Evolutionary conservation across 371 early-diverging fungal species (phyloP).

Genomic region (Syncephalastrum racemosum): DNA sequence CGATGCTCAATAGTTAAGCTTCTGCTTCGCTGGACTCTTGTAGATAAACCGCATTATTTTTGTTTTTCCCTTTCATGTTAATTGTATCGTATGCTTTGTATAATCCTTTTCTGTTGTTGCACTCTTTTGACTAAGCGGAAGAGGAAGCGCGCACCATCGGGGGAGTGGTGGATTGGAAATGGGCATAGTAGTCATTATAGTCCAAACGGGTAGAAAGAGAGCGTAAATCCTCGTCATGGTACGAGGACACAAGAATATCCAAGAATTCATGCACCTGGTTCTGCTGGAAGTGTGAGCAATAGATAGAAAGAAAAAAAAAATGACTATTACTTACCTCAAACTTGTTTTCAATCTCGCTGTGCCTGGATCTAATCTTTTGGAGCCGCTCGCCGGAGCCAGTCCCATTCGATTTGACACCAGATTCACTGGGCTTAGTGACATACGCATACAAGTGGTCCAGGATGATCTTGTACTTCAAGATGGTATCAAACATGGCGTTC

Average conservation of each 20-base stretch:
- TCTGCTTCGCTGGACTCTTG: too few species aligned
- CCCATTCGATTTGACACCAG: not conserved
- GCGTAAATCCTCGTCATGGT: constrained; percentile 70
- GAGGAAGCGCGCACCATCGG: too few species aligned
- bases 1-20: too few species aligned
- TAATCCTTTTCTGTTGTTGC: not conserved
- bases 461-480: constrained; percentile 31
- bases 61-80: too few species aligned
- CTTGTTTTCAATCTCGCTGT: constrained; percentile 29
- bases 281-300: constrained; percentile 12
- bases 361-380: constrained; percentile 30
- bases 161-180: too few species aligned
- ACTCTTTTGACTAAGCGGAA: not conserved
- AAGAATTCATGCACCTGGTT: constrained; percentile 46
- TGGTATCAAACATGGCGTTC: constrained; percentile 35
- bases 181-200: constrained; percentile 72
- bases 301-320: constrained; percentile 7
- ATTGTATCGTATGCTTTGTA: not conserved
- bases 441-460: constrained; percentile 34
- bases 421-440: not conserved
- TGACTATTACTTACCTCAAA: constrained; percentile 30
- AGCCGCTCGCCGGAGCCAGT: constrained; percentile 16
- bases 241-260: constrained; percentile 52
- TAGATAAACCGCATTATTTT: too few species aligned
- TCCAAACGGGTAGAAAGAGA: constrained; percentile 71